Evolutionary conservation across 2,329 filamentous ascomycete genomes (phyloP).

Genomic region (Plectosphaerella plurivora): DNA sequence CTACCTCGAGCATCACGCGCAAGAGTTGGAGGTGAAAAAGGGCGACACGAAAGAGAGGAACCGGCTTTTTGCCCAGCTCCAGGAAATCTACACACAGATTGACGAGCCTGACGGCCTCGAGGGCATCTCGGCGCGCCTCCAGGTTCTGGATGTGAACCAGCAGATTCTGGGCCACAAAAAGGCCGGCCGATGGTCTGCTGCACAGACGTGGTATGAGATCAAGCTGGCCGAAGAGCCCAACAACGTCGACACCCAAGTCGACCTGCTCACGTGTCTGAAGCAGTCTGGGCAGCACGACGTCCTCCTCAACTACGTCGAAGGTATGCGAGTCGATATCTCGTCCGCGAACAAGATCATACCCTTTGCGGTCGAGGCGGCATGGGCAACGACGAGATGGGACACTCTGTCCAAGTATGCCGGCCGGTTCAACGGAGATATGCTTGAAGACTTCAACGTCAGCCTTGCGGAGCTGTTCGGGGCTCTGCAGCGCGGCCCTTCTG

Average conservation of each 20-base stretch:
- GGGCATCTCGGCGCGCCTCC: slow-evolving; percentile 84
- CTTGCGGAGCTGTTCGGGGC: slow-evolving; percentile 58
- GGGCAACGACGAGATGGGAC: slow-evolving; percentile 81
- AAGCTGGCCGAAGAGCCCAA: slow-evolving; percentile 75
- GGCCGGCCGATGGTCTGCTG: slow-evolving; percentile 87
- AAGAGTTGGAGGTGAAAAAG: slow-evolving; percentile 39
- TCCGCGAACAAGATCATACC: slow-evolving; percentile 65
- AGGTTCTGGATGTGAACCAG: slow-evolving; percentile 85
- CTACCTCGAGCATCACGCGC: slow-evolving; percentile 88
- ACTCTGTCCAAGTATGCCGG: slow-evolving; percentile 64
- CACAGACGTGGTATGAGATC: slow-evolving; percentile 97
- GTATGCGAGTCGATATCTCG: slow-evolving; percentile 53
- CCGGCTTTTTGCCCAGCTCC: slow-evolving; percentile 70
- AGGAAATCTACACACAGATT: slow-evolving; percentile 94
- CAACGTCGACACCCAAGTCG: slow-evolving; percentile 72
- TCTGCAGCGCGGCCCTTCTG: slow-evolving; percentile 49
- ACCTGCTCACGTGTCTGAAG: slow-evolving; percentile 82
- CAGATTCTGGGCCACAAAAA: slow-evolving; percentile 91
- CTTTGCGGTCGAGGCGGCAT: slow-evolving; percentile 86
- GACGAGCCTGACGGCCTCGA: slow-evolving; percentile 97
- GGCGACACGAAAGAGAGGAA: slow-evolving; percentile 50
- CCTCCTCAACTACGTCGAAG: slow-evolving; percentile 80
- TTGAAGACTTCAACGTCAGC: slow-evolving; percentile 75
- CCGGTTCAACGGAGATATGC: slow-evolving; percentile 44
- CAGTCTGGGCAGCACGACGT: slow-evolving; percentile 95